phyloP scores from a whole-genome alignment of 148 eudicot genomes.

The Linanthus parryae region DNA sequence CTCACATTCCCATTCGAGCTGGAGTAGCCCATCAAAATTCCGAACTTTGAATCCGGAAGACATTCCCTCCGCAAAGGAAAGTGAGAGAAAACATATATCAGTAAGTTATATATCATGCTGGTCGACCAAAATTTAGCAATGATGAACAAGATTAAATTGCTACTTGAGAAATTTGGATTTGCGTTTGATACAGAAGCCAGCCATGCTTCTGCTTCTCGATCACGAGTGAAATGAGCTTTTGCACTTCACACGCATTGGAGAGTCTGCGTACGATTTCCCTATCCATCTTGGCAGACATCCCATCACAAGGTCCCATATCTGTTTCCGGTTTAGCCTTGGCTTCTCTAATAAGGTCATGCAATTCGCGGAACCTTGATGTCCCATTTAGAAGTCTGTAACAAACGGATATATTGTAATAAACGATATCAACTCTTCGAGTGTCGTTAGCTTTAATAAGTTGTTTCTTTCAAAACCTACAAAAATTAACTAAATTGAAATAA shows the following conservation, averaged over 20 bases:
- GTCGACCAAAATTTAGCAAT: no score
- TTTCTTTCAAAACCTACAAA: conserved; percentile 84
- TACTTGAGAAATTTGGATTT: no score
- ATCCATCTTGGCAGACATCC: conserved; percentile 4
- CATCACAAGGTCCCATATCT: conserved; percentile 64
- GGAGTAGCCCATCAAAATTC: no score
- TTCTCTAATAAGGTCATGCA: conserved; percentile 61
- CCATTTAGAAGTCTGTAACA: conserved; percentile 74
- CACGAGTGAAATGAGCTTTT: conserved; percentile 73
- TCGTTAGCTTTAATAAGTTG: conserved; percentile 76
- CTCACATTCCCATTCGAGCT: no score
- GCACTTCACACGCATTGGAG: conserved; percentile 65
- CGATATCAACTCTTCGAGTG: conserved; percentile 77
- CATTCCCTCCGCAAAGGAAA: no score
- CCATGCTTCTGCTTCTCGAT: conserved; percentile 78
- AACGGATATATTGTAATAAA: conserved; percentile 67
- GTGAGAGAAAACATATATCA: no score
- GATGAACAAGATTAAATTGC: no score
- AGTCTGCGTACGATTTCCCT: conserved; percentile 75
- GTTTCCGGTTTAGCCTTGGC: conserved; percentile 71
- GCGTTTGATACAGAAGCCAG: conserved; percentile 30
- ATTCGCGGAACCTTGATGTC: conserved; percentile 66
- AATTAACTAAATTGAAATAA: no score
- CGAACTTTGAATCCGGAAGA: no score
- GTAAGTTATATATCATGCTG: no score